Percentiles rank a stretch among this genome's conserved stretches.
These are phyloP conservation scores for Hsuehochloa calcarea DNA, from an alignment of 176 grass and related monocot species.

Conservation along the genomic window DNA sequence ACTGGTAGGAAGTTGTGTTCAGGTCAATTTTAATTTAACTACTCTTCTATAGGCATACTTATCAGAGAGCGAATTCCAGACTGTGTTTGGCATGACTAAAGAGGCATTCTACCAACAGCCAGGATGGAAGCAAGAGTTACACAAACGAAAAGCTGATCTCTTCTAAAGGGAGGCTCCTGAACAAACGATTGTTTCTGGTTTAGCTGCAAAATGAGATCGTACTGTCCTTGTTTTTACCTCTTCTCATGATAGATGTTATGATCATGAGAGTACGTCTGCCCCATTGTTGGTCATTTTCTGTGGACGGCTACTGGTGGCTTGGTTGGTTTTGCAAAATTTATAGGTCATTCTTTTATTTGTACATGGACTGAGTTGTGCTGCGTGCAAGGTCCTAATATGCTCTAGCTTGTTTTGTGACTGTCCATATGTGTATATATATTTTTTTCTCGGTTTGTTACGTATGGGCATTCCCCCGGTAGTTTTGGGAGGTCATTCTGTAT, in stretches of 20 bases:
- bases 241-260: conserved; percentile 25
- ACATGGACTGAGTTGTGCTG: conserved; percentile 56
- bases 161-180: conserved; percentile 46
- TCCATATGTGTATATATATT: conserved; percentile 55
- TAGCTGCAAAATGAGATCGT: conserved; percentile 16
- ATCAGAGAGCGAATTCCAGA: conserved; percentile 77
- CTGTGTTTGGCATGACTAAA: conserved; percentile 64
- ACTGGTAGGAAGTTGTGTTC: neutral
- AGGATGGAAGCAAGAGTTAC: conserved; percentile 95
- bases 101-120: conserved; percentile 83
- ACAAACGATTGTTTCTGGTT: conserved; percentile 1
- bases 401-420: conserved; percentile 45
- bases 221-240: neutral
- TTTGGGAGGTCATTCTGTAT: conserved; percentile 30
- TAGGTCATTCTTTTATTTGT: conserved; percentile 84
- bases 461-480: conserved; percentile 29
- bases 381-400: conserved; percentile 40
- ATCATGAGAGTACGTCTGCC: conserved; percentile 4
- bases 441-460: conserved; percentile 36
- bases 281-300: conserved; percentile 32
- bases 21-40: neutral
- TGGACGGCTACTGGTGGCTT: conserved; percentile 36
- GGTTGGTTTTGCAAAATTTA: conserved; percentile 47
- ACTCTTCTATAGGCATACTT: conserved; percentile 73
- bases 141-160: conserved; percentile 82